Conservation (phyloP, 129 eudicot genomes). For the Flaveria linearis region DNA sequence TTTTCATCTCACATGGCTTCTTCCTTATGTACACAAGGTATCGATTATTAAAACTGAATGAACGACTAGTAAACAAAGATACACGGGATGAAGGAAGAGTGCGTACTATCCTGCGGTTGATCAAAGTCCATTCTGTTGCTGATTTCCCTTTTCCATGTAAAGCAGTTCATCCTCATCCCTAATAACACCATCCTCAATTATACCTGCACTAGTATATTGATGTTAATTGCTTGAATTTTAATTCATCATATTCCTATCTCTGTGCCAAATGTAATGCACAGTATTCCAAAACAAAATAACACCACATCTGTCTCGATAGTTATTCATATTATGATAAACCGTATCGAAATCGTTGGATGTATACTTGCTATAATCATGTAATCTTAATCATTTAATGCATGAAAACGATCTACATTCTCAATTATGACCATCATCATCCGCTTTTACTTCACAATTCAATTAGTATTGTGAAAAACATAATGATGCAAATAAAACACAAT, state of each 20-base stretch:
- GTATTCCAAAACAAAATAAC: too few relatives aligned
- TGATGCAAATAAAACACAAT: conserved; percentile 13
- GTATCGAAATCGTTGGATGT: neutral
- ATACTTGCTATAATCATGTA: neutral
- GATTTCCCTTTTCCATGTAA: conserved; percentile 59
- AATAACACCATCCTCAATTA: conserved; percentile 46
- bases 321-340: neutral
- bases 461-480: neutral
- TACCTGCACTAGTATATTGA: neutral
- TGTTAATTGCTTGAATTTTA: conserved; percentile 3
- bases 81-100: conserved; percentile 24
- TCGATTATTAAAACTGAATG: neutral
- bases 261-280: too few relatives aligned
- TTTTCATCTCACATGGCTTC: too few relatives aligned
- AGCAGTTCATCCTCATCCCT: conserved; percentile 73
- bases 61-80: too few relatives aligned
- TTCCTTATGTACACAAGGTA: neutral
- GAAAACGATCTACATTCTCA: conserved; percentile 27
- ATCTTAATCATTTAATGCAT: conserved; percentile 16
- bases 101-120: conserved; percentile 65
- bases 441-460: neutral
- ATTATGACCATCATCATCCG: conserved; percentile 19
- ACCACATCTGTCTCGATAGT: neutral
- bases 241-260: neutral
- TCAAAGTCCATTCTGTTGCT: conserved; percentile 69